Evolutionary conservation across 148 eudicot species (phyloP).

Genomic region (Tetragonia tetragonoides): DNA sequence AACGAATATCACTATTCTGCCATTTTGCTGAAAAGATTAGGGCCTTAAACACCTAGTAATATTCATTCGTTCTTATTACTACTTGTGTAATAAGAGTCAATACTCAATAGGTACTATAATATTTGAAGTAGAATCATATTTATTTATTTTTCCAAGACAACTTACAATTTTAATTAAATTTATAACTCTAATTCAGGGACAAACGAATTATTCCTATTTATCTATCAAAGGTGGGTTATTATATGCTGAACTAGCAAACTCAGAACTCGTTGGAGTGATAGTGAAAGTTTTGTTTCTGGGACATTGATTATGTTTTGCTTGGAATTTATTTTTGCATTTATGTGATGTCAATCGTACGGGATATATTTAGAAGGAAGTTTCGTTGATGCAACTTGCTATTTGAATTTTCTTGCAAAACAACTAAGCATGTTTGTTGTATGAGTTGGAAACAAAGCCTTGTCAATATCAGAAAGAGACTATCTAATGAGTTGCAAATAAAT

Average conservation of each 20-base stretch:
- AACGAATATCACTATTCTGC: too few relatives aligned
- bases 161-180: too few relatives aligned
- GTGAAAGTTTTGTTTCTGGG: neutral
- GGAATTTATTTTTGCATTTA: neutral
- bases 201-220: too few relatives aligned
- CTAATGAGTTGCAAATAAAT: neutral
- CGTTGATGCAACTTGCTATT: neutral
- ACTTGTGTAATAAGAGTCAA: too few relatives aligned
- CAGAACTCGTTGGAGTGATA: conserved; percentile 12
- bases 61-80: too few relatives aligned
- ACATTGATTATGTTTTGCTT: neutral
- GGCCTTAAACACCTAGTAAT: too few relatives aligned
- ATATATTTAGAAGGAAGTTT: neutral
- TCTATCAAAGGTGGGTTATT: too few relatives aligned
- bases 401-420: neutral
- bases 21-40: too few relatives aligned
- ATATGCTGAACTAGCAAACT: neutral
- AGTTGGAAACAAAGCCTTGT: conserved; percentile 1
- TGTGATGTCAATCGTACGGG: neutral
- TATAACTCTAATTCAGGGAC: too few relatives aligned
- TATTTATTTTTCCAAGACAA: too few relatives aligned
- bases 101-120: too few relatives aligned
- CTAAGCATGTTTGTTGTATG: neutral
- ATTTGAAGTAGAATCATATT: too few relatives aligned
- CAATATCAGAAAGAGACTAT: conserved; percentile 5